Base-by-base conservation (phyloP, 2,329 filamentous ascomycete species). In the Diaporthe batatas region DNA sequence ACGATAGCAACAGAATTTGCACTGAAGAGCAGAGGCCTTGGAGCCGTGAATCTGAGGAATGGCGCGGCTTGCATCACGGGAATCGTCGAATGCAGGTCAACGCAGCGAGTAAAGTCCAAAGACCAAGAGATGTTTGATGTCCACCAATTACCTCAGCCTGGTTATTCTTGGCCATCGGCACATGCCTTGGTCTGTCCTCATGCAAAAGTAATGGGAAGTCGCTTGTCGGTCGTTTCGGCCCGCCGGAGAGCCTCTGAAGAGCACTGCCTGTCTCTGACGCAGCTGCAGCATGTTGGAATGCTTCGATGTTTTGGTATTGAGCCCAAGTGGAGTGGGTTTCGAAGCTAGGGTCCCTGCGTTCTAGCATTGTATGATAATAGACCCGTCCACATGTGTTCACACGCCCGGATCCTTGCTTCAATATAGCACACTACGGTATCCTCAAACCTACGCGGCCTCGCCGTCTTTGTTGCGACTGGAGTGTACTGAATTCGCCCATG, bases 291-390 rank as follows among this genome's bases (percentile, higher is more conserved):
- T 51, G 10, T 21, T 49, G 29, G 18, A 49, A 64, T 42, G 25
- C n/a, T 51, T 49, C 25, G 23, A 51, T 42, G 23, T 14, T 51
- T 53, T 39, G 25, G 51, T 25, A 12, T 16, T 6, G 16, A 14
- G 32, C 21, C 47, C 12, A 36, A 36, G 16, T 23, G 62, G 7
- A 49, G 16, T 29, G n/a, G 47, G 32, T 39, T 53, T 8, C 23
- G 44, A 53, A 32, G 16, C 32, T 32, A 51, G 2, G 32, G 44
- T 36, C 29, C 18, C 25, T 7, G 62, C 10, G 62, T 25, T 39
- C 32, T 36, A 49, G 25, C 47, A 47, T 21, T 67, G 44, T 65
- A 65, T 53, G 32, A 53, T 53, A 67, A 39, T 25, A 2, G 21
- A 25, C 42, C 21, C 47, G 51, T 21, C n/a, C 44, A 39, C n/a